A percentile compares a stretch with the other conserved stretches of the same genome.
Conservation (phyloP, 2,329 filamentous ascomycete genomes). For the Helminthosporium solani region DNA sequence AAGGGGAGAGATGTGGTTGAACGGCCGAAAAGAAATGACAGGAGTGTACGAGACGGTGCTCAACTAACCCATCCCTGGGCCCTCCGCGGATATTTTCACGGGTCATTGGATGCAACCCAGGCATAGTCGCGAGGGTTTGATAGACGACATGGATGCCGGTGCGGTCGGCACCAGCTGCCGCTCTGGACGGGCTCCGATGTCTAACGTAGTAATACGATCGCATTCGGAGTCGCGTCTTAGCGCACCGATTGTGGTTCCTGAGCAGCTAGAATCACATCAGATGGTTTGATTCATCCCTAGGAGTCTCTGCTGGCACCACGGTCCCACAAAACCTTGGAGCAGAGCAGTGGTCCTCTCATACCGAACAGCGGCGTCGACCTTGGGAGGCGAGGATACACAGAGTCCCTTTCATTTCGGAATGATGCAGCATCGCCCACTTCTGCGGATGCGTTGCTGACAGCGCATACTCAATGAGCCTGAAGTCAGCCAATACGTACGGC, state of each 20-base stretch:
- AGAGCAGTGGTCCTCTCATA: conserved; percentile 17
- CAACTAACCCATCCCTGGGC: conserved; percentile 22
- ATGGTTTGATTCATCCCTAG: conserved; percentile 15
- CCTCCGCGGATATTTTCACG: conserved; percentile 32
- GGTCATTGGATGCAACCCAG: conserved; percentile 24
- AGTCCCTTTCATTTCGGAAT: conserved; percentile 44
- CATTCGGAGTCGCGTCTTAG: conserved; percentile 1
- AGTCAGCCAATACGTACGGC: conserved; percentile 30
- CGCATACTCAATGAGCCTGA: conserved; percentile 41
- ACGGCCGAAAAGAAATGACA: conserved; percentile 34
- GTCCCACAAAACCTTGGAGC: conserved; percentile 21
- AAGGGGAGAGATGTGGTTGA: conserved; percentile 28
- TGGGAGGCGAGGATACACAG: conserved; percentile 31
- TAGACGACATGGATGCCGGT: conserved; percentile 34
- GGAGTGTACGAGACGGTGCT: conserved; percentile 22
- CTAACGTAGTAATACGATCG: not conserved
- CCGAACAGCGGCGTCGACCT: conserved; percentile 12
- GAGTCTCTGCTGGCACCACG: conserved; percentile 16
- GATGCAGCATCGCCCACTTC: conserved; percentile 40
- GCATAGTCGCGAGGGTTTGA: conserved; percentile 36
- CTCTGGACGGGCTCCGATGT: conserved; percentile 6
- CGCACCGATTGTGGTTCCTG: conserved; percentile 7
- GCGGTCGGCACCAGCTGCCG: conserved; percentile 31
- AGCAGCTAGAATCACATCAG: conserved; percentile 18
- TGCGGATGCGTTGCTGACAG: conserved; percentile 37